Evolutionary conservation across 1,284 basidiomycete species (phyloP), one percentile per base, ranked within the genome.

Genomic region (Veloboletus limbatus): DNA sequence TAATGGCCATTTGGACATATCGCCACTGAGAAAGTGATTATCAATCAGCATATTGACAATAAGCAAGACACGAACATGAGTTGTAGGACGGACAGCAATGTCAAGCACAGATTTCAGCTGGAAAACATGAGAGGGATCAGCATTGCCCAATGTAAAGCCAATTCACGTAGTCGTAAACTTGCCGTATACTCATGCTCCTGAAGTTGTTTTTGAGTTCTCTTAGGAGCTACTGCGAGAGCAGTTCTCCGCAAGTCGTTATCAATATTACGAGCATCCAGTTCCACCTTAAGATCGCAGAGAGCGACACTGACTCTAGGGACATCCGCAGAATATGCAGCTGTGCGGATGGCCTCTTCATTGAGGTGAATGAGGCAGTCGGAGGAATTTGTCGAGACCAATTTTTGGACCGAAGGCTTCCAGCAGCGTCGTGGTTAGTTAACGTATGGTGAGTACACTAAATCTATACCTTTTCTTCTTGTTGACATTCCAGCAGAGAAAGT

Each of bases 391-490:
- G 74, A 74, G 31, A 96, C 82, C 8, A 97, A 70, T 58, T 94
- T 90, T 69, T 98, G 96, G 21, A 98, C 81, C 0, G 92, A 95
- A 17, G 94, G 88, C 88, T 90, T 55, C 20, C 28, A 41, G 48
- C 16, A 53, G 45, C 20, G 16, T 38, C 13, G 16, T 22, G 11
- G 38, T 59, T 26, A 53, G 37, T 36, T 24, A 5, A 38, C 16
- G 16, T n/a, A 36, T 27, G 8, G 8, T 30, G 17, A 42, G 11
- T 7, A 8, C 8, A 42, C 18, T 24, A 13, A 24, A 44, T 24
- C 17, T 59, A 30, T 59, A 84, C 89, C 78, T 97, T 97, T 62
- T 95, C 92, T 65, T 97, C 91, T 54, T 92, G 88, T 63, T 97
- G 93, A 42, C 89, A 91, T 46, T 82, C 78, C 7, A 97, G 73